Evolutionary conservation across 192 early-diverging fungal species (phyloP).

Genomic region (Blastocladiella britannica): DNA sequence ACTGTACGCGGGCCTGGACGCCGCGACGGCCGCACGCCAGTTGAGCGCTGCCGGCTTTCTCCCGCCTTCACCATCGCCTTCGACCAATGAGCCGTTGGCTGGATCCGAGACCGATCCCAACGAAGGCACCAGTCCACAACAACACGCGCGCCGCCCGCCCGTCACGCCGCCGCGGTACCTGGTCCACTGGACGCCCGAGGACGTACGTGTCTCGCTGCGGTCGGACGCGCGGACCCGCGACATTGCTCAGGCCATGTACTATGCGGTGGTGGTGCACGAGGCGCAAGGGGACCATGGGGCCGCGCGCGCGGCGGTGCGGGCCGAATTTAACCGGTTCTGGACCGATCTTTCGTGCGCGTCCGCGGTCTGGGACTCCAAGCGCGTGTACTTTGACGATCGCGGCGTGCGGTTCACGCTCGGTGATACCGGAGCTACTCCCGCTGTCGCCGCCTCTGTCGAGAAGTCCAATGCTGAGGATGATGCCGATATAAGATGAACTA

Average conservation of each 20-base stretch:
- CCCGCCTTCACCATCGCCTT: not conserved
- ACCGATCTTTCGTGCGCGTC: not conserved
- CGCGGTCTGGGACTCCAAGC: not conserved
- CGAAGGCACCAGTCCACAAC: too few species aligned
- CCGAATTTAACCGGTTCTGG: not conserved
- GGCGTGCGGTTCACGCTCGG: not conserved
- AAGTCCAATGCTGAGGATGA: too few species aligned
- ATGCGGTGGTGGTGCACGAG: not conserved
- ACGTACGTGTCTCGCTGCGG: not conserved
- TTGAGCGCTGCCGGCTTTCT: not conserved
- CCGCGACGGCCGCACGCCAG: too few species aligned
- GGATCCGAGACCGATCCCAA: too few species aligned
- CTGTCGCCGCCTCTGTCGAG: too few species aligned
- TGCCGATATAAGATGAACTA: too few species aligned
- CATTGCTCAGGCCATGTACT: not conserved
- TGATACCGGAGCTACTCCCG: too few species aligned
- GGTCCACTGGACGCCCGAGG: not conserved
- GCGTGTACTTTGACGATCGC: not conserved
- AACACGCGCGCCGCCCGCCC: not conserved
- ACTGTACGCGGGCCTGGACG: not conserved
- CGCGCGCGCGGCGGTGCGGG: not conserved
- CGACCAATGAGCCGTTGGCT: not conserved
- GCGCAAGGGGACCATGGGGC: not conserved
- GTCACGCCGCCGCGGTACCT: not conserved
- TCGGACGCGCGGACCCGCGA: not conserved